These are phyloP conservation scores for Tricholoma matsutake DNA, from an alignment of 768 basidiomycete genomes.

Conservation along the genomic window DNA sequence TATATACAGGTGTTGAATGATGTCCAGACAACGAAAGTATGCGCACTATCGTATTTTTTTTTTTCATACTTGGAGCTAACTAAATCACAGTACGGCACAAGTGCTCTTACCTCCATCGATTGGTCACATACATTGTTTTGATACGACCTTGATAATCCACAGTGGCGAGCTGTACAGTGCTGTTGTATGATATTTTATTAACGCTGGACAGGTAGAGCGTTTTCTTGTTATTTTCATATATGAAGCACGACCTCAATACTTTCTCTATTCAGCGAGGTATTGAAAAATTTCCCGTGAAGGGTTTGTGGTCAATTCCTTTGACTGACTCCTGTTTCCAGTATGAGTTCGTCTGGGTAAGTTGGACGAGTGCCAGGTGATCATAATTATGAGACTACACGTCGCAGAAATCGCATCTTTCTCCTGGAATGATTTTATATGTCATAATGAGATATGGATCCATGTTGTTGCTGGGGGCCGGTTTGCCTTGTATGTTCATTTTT, in stretches of 20 bases:
- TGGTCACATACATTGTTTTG: no score
- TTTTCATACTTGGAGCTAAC: no score
- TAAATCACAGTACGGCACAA: no score
- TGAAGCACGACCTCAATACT: background rate
- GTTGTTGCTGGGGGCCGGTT: background rate
- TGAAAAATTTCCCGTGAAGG: background rate
- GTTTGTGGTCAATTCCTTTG: background rate
- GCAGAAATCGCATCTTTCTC: background rate
- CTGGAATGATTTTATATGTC: background rate
- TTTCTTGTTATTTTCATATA: background rate
- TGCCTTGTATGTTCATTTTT: background rate
- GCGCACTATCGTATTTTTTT: no score
- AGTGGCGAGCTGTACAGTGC: background rate
- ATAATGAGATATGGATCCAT: background rate
- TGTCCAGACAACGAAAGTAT: no score
- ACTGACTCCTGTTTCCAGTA: background rate
- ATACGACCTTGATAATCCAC: background rate
- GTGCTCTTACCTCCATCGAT: no score
- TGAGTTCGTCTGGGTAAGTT: background rate
- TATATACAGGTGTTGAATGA: no score
- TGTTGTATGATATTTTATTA: background rate
- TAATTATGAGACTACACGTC: background rate
- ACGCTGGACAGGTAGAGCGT: background rate
- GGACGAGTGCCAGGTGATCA: background rate
- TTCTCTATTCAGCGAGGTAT: background rate